Base-by-base conservation (phyloP, 2,329 filamentous ascomycete genomes). In the Pseudonectria foliicola region DNA sequence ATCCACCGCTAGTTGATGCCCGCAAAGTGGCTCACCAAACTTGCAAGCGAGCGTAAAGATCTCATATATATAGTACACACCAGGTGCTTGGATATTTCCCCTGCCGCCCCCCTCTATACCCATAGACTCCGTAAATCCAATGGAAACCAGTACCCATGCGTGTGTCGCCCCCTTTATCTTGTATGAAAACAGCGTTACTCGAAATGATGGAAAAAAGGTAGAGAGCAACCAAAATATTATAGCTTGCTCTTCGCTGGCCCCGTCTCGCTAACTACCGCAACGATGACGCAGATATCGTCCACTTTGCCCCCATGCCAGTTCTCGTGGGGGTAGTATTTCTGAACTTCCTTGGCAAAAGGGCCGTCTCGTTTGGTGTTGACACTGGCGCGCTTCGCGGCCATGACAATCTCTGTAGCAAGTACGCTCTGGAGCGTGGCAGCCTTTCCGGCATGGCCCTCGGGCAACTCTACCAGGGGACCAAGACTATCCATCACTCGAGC, bases 331-430 rank as follows among this genome's bases (percentile, higher is more conserved):
- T 85, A 94, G 54, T 85, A 80, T 54, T 81, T 85, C 57, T 92
- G 86, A 13, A 95, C 87, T 60, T 95, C 88, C 61, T 86, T 95
- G 27, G 92, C 88, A 60, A 98, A 98, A 0, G 92, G 92, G 0
- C 90, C 88, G 57, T 96, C 85, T 34, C 85, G 67, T 52, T 83
- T 86, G 31, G 72, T 75, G 61, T 95, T 88, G 38, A 85, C 61
- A 55, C 89, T 93, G 6, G 89, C 88, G 7, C 75, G 68, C 62
- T 95, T 95, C 6, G 92, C 90, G 34, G 88, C 85, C 8, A 73
- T 70, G 12, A 86, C 82, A 38, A 98, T 80, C 25, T 85, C 81
- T 3, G 80, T 77, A 0, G 92, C 90, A 6, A 98, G 66, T 21
- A 82, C 66, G 43, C 80, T 83, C 56, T 95, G 89, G 29, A 95